Base-by-base conservation (phyloP, 1,139 yeast genomes). In the Geotrichum histeridarum region DNA sequence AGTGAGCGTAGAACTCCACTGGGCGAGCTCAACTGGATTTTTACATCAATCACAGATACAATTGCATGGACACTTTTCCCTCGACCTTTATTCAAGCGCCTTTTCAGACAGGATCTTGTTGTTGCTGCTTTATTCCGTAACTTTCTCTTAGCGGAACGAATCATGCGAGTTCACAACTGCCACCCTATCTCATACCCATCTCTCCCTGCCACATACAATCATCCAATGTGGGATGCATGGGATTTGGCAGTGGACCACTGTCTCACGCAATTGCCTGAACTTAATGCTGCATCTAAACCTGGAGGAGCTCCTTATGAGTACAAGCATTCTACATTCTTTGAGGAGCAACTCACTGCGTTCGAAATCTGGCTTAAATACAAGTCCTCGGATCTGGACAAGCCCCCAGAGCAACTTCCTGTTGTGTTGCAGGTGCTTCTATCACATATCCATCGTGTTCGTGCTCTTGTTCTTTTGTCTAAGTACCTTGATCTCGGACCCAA, bases 221-320 rank as follows among this genome's bases (percentile, higher is more conserved):
- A 94, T 67, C 83, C 95, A 11, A 86, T 93, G 89, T 93, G 99
- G 99, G 95, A 90, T 60, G 85, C 97, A 0, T 93, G 99, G 99
- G 99, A 94, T 67, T 75, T 93, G 64, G 98, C 99, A 0, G 86
- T 93, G 49, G 98, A 93, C 69, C 97, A 93, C 66, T 95, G 95
- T 1, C 74, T 94, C 54, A 81, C 89, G 8, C 78, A 75, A 58
- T 60, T 75, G 22, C 73, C 75, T 2, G 63, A 65, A 30, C 62
- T 72, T 8, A 67, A 64, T 48, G 69, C 70, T 8, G 70, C 75
- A 0, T 70, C 67, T 41, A 64, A 66, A 32, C 49, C 63, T 59
- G 60, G 65, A 61, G 66, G 69, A 63, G 63, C 59, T 22, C 65
- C 69, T 3, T 73, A 70, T 51, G 76, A 79, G 52, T 90, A 89